Evolutionary conservation across 176 grass and related monocot species (phyloP).

Genomic region (Oryza longistaminata): DNA sequence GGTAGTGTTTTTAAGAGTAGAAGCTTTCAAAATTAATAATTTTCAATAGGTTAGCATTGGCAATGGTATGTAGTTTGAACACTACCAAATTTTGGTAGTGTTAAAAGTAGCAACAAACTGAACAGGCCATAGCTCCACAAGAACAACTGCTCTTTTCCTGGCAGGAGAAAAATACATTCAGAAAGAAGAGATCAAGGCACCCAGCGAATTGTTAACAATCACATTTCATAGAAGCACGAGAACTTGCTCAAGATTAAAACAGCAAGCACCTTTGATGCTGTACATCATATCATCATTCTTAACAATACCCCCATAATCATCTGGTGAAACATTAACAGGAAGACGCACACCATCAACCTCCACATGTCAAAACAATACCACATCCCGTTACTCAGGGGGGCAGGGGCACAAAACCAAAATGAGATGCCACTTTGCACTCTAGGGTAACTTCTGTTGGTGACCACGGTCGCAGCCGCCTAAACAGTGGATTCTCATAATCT

Average conservation of each 20-base stretch:
- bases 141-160: too few relatives aligned
- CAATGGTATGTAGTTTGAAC: too few relatives aligned
- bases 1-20: too few relatives aligned
- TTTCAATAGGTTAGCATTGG: too few relatives aligned
- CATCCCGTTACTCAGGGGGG: constrained; percentile 22
- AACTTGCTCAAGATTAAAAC: constrained; percentile 24
- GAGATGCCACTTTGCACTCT: constrained; percentile 25
- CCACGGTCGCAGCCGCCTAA: constrained; percentile 23
- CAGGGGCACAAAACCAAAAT: constrained; percentile 24
- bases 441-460: constrained; percentile 19
- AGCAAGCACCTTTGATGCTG: constrained; percentile 42
- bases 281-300: constrained; percentile 40
- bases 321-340: constrained; percentile 35
- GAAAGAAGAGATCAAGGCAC: too few relatives aligned
- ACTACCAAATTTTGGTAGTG: too few relatives aligned
- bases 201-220: background rate
- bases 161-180: too few relatives aligned
- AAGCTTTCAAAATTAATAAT: too few relatives aligned
- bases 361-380: constrained; percentile 28
- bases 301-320: constrained; percentile 16
- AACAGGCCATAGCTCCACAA: too few relatives aligned
- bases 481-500: constrained; percentile 24
- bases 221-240: background rate
- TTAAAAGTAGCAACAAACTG: too few relatives aligned
- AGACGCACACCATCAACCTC: constrained; percentile 41